phyloP scores from a whole-genome alignment of 2,329 filamentous ascomycete genomes.

The Penicillium sp. region DNA sequence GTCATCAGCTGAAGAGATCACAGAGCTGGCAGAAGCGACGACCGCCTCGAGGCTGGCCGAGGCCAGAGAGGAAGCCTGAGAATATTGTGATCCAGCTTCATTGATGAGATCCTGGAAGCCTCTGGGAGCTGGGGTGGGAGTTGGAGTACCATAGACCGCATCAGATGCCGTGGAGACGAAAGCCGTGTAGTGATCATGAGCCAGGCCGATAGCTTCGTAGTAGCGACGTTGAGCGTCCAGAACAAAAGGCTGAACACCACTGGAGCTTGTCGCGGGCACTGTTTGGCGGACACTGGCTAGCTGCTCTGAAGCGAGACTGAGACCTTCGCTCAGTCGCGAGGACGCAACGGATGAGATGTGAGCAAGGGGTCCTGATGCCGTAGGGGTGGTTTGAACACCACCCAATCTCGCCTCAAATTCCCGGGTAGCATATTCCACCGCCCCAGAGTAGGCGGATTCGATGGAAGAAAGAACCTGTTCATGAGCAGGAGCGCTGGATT shows the following conservation, averaged over 20 bases:
- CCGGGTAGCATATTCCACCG: constrained; percentile 26
- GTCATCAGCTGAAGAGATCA: constrained; percentile 37
- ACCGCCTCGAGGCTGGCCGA: constrained; percentile 47
- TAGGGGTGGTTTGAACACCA: constrained; percentile 58
- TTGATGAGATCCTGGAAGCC: constrained; percentile 40
- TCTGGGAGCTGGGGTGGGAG: constrained; percentile 38
- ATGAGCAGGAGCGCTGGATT: constrained; percentile 58
- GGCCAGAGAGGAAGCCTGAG: constrained; percentile 41
- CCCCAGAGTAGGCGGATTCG: constrained; percentile 27
- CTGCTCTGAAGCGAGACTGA: constrained; percentile 71
- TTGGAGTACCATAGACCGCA: constrained; percentile 68
- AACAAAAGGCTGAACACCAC: constrained; percentile 58
- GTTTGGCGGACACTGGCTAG: constrained; percentile 71
- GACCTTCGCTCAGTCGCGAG: constrained; percentile 70
- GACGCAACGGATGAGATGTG: constrained; percentile 71
- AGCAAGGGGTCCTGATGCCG: constrained; percentile 48
- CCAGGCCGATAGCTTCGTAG: constrained; percentile 76
- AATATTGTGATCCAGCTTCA: constrained; percentile 42
- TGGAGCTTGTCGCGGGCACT: constrained; percentile 65
- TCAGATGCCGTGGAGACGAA: constrained; percentile 74
- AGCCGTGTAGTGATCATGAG: constrained; percentile 77
- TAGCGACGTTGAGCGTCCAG: constrained; percentile 69
- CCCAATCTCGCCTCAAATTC: constrained; percentile 20
- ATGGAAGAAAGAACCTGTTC: constrained; percentile 44
- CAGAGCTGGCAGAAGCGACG: constrained; percentile 46